Conservation (phyloP, 2,329 filamentous ascomycete genomes). For the Claviceps spartinae region DNA sequence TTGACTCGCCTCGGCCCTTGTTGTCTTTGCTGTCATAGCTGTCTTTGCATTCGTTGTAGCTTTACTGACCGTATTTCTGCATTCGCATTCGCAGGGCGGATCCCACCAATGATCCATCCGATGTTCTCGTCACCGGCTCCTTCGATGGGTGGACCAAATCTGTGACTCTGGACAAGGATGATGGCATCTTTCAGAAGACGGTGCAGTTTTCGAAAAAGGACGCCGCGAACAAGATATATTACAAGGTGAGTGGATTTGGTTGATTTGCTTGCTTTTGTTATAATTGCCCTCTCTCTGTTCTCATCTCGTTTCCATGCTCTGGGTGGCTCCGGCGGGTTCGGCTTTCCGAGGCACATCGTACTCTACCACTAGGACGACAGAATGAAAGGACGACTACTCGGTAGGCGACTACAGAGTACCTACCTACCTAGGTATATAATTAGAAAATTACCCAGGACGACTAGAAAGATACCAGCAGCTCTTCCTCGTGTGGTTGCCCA, state of each 20-base stretch:
- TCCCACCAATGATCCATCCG: conserved; percentile 63
- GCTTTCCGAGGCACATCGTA: background rate
- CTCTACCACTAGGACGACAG: background rate
- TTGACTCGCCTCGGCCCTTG: background rate
- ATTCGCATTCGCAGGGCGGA: conserved; percentile 51
- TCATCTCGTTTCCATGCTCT: background rate
- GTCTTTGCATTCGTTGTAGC: too few relatives aligned
- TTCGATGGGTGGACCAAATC: conserved; percentile 92
- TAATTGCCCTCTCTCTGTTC: background rate
- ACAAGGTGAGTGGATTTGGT: conserved; percentile 59
- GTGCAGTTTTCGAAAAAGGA: conserved; percentile 50
- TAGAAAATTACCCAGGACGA: too few relatives aligned
- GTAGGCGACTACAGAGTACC: too few relatives aligned
- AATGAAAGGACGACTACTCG: too few relatives aligned
- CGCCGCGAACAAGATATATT: conserved; percentile 61
- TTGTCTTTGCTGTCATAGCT: too few relatives aligned
- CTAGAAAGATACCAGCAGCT: background rate
- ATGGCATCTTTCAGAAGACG: conserved; percentile 62
- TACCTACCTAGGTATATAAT: too few relatives aligned
- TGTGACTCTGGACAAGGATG: conserved; percentile 66
- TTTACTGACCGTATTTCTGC: conserved; percentile 4
- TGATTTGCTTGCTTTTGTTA: background rate
- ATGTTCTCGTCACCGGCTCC: conserved; percentile 65
- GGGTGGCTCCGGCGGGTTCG: background rate
- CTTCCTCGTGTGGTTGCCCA: background rate